These are phyloP conservation scores for Macrolepiota fuliginosa DNA, from an alignment of 768 basidiomycete species.

Conservation along the genomic window DNA sequence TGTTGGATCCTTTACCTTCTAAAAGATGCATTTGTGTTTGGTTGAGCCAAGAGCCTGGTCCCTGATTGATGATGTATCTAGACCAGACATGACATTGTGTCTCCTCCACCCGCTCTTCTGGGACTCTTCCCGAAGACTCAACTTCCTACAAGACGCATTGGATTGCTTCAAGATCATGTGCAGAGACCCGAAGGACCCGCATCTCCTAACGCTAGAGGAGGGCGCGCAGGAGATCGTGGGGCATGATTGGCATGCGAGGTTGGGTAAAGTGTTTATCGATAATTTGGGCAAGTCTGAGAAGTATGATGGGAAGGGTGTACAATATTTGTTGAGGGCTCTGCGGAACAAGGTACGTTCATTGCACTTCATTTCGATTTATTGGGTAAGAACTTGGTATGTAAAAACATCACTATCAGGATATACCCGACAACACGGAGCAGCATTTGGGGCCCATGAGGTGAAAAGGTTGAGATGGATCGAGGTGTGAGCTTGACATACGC, in stretches of 20 bases:
- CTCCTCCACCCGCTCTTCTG: constrained; percentile 97
- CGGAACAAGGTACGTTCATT: constrained; percentile 88
- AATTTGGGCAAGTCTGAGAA: constrained; percentile 97
- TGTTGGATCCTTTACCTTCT: constrained; percentile 77
- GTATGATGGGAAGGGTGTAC: constrained; percentile 88
- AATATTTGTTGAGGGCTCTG: too few species aligned
- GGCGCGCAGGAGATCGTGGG: constrained; percentile 74
- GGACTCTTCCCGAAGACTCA: constrained; percentile 81
- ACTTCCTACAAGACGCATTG: constrained; percentile 96
- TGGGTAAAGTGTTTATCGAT: constrained; percentile 90
- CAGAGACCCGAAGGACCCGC: constrained; percentile 81
- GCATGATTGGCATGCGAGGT: constrained; percentile 81
- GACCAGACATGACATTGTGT: constrained; percentile 87
- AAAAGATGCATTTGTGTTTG: constrained; percentile 53
- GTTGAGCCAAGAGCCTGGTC: not conserved
- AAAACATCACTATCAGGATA: constrained; percentile 98
- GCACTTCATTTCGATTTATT: not conserved
- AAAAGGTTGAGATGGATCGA: too few species aligned
- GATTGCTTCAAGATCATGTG: constrained; percentile 99
- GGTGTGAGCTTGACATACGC: too few species aligned
- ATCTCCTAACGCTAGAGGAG: constrained; percentile 72
- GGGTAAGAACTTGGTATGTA: constrained; percentile 25
- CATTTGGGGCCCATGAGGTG: constrained; percentile 87
- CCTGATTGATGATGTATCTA: constrained; percentile 23
- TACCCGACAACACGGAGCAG: constrained; percentile 87